These are phyloP conservation scores for Anthoceros angustus DNA, from an alignment of 225 moss, liverwort and hornwort species.

Conservation along the genomic window DNA sequence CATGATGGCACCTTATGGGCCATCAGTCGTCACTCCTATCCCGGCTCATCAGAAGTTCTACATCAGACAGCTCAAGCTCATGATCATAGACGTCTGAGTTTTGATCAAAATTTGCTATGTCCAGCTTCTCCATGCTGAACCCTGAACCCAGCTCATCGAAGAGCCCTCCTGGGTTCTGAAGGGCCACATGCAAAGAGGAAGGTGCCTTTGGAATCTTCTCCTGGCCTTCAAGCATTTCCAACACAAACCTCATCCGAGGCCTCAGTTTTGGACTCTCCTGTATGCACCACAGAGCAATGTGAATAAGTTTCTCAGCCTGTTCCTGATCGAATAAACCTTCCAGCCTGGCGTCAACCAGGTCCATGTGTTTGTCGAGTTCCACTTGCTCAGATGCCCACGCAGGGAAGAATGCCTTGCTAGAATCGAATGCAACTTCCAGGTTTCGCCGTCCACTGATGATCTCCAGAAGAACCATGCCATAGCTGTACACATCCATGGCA, in stretches of 20 bases:
- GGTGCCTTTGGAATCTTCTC: not conserved
- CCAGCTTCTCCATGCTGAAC: conserved; percentile 1
- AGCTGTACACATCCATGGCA: conserved; percentile 1
- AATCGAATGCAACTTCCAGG: not conserved
- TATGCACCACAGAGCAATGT: conserved; percentile 4
- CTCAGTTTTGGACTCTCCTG: not conserved
- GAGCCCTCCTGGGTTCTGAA: not conserved
- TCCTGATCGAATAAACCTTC: not conserved
- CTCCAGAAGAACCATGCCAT: not conserved
- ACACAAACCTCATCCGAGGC: not conserved
- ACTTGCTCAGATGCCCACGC: not conserved
- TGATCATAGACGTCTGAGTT: not conserved
- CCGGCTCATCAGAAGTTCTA: not conserved
- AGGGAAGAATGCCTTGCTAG: not conserved
- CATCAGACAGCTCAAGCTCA: not conserved
- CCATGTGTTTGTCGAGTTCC: not conserved
- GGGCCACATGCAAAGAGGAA: not conserved
- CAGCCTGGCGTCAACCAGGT: not conserved
- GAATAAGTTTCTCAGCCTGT: not conserved
- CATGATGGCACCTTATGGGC: not conserved
- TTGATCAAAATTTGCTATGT: not conserved
- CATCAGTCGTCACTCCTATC: not conserved
- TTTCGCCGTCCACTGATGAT: conserved; percentile 1
- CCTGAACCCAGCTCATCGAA: not conserved
- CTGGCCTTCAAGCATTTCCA: not conserved